Base-by-base conservation (phyloP, 768 basidiomycete species). In the Leccinum variicolor region DNA sequence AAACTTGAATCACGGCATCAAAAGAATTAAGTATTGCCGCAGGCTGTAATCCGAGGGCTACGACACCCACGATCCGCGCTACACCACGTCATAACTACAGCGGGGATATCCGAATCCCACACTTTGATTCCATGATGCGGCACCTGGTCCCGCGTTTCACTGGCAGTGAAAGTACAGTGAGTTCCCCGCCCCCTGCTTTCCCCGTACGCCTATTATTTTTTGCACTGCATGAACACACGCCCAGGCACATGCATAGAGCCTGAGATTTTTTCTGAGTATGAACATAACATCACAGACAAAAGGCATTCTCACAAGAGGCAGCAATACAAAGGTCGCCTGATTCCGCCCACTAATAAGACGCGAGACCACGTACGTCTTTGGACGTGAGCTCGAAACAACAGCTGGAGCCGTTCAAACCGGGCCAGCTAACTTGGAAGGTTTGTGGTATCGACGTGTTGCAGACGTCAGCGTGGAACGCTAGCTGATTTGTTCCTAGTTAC, bases 81-180 rank as follows among this genome's bases (percentile, higher is more conserved):
- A 23, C 43, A 53, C 47, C 52, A 14, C 41, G 45, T 64, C 51
- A 65, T 50, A 43, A 62, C 55, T 50, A 50, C 54, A 56, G 36
- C 15, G 39, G 10, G 31, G 52, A 49, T 59, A 49, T 64, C 46
- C 50, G 21, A 9, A 1, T 51, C 41, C 31, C 34, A 23, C 52
- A 36, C 26, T 25, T 13, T 43, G 10, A 43, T 43, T 43, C 19
- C 5, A 25, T 25, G 46, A 59, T 41, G n/a, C n/a, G 36, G 10
- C 34, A 47, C n/a, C 50, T 28, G 31, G 10, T 9, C 15, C 21
- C 39, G n/a, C 7, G 41, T 43, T 43, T 43, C 19, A 43, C 11
- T 49, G 6, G 33, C 54, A 28, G 53, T 54, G 46, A 61, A 53
- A 45, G 34, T 21, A 25, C 34, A 48, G 46, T 33, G 39, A 14